These are phyloP conservation scores for Pezicula radicicola DNA, from an alignment of 2,329 filamentous ascomycete genomes.

Conservation along the genomic window DNA sequence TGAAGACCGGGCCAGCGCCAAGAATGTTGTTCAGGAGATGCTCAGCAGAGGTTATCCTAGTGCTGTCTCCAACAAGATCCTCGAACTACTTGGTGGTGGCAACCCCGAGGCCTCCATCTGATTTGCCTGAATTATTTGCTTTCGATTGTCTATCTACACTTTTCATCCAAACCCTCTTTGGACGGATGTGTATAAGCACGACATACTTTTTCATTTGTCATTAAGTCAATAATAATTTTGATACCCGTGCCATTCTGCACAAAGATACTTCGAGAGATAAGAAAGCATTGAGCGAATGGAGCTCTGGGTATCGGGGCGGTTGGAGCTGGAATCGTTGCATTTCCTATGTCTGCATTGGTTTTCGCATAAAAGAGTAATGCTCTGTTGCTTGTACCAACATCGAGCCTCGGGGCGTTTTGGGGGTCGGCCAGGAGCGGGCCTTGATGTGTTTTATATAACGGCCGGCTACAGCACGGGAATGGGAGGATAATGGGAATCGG, in stretches of 20 bases:
- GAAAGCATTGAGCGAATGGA: not conserved
- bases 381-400: constrained; percentile 27
- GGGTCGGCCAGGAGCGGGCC: not conserved
- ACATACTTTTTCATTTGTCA: not conserved
- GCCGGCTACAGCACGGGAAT: no score
- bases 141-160: not conserved
- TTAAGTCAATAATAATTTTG: not conserved
- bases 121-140: not conserved
- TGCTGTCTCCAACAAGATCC: constrained; percentile 89
- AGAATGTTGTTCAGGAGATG: constrained; percentile 84
- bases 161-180: not conserved
- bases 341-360: not conserved
- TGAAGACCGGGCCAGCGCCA: constrained; percentile 74
- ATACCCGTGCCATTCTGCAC: not conserved
- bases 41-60: constrained; percentile 84
- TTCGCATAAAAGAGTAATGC: constrained; percentile 2
- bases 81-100: constrained; percentile 75
- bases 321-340: not conserved
- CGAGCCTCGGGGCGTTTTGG: constrained; percentile 19
- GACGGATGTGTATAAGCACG: not conserved
- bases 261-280: not conserved
- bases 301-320: not conserved
- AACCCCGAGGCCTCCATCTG: constrained; percentile 17
- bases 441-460: no score
- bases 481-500: no score